These are phyloP conservation scores for Candida pseudoviswanathii DNA, from an alignment of 1,139 yeast genomes.

Conservation along the genomic window DNA sequence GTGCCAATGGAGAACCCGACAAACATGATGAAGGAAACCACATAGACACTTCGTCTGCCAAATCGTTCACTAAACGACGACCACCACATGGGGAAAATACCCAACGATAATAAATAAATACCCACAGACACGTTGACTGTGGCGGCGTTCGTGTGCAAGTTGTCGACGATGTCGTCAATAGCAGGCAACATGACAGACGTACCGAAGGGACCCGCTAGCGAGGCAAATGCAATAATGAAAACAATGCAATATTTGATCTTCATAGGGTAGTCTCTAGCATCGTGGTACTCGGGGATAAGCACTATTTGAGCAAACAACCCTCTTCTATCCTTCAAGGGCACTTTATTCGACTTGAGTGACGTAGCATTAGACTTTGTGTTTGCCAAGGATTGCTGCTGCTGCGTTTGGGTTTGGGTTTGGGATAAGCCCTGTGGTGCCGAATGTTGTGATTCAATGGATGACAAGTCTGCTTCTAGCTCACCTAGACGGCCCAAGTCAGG, in stretches of 20 bases:
- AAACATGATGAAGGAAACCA: constrained; percentile 65
- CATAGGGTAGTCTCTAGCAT: constrained; percentile 65
- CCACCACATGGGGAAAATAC: constrained; percentile 91
- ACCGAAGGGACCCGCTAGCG: constrained; percentile 90
- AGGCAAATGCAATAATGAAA: constrained; percentile 68
- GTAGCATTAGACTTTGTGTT: constrained; percentile 7
- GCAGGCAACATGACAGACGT: constrained; percentile 85
- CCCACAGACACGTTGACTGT: constrained; percentile 81
- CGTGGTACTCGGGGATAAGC: constrained; percentile 69
- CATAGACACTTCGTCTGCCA: constrained; percentile 76
- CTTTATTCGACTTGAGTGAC: constrained; percentile 25
- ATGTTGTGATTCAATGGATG: constrained; percentile 11
- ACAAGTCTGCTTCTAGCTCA: constrained; percentile 11
- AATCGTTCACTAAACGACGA: constrained; percentile 72
- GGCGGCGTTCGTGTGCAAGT: constrained; percentile 57
- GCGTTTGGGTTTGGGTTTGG: background rate
- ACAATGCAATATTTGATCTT: constrained; percentile 56
- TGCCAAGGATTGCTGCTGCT: background rate
- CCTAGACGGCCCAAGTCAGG: constrained; percentile 13
- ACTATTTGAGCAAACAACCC: constrained; percentile 58
- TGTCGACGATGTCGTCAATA: constrained; percentile 56
- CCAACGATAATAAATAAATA: constrained; percentile 69
- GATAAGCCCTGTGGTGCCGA: constrained; percentile 3
- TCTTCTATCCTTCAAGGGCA: constrained; percentile 48
- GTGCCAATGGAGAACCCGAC: constrained; percentile 72